Base-by-base conservation (phyloP, 495 filamentous ascomycete genomes). In the Pyronema domesticum region DNA sequence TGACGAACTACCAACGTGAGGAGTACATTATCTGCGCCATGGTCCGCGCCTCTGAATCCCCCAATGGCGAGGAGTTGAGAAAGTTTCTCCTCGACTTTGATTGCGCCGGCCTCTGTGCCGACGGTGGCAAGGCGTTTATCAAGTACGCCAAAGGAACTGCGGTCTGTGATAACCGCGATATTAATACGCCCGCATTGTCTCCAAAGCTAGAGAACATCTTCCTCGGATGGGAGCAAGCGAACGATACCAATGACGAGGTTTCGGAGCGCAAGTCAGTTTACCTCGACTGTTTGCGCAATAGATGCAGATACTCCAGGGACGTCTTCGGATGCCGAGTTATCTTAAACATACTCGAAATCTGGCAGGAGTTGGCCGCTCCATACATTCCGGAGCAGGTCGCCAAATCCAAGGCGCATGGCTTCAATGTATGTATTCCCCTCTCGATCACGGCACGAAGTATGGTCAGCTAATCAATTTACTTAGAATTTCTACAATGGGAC, bases 11-110 rank as follows among this genome's bases (percentile, higher is more conserved):
- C 40, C 55, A 57, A 18, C 49, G 55, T 19, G 49, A 57, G 14
- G 51, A n/a, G 13, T 18, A 54, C 13, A 35, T 54, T 30, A 37
- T 54, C 6, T n/a, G 23, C 10, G 37, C 50, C 30, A 46, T 57
- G 18, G 7, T 54, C 10, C 17, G 47, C 11, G 54, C 55, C 15
- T 34, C 37, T 11, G 14, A 54, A 19, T 46, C 15, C 19, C 37
- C 34, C 17, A 17, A 19, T 19, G 42, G 51, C 30, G 50, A 52
- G 6, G 50, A 54, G 15, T 44, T 44, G 18, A 17, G 50, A 5
- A 53, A 54, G 48, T 52, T 46, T 33, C 19, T 52, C 13, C 15
- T 57, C 30, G 55, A 57, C 19, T 23, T 57, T 17, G 15, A 30
- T 11, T 13, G 11, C 37, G 23, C 13, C 23, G 17, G 37, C 13